Conservation (phyloP, 371 early-diverging fungal genomes). For the Mucor sp. region DNA sequence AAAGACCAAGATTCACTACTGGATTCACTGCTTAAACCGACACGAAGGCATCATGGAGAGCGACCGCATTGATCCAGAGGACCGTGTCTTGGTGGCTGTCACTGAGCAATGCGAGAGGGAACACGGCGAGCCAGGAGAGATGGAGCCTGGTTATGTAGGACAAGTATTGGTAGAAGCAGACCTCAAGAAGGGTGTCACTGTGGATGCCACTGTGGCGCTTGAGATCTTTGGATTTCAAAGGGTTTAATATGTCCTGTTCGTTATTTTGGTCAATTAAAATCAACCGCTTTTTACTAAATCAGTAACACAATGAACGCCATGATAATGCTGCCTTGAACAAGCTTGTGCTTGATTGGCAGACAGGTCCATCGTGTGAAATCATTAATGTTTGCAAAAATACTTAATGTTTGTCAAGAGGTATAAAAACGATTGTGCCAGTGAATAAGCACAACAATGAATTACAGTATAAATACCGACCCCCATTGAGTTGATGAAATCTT, state of each 20-base stretch:
- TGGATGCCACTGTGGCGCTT: slow-evolving; percentile 36
- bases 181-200: slow-evolving; percentile 10
- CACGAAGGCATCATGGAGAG: slow-evolving; percentile 28
- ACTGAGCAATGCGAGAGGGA: slow-evolving; percentile 33
- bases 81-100: slow-evolving; percentile 43
- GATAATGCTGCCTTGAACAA: not conserved
- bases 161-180: slow-evolving; percentile 28
- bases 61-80: slow-evolving; percentile 39
- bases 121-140: slow-evolving; percentile 22
- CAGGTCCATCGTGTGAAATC: not conserved
- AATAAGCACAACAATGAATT: not conserved
- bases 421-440: not conserved
- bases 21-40: slow-evolving; percentile 45
- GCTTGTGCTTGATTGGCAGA: not conserved
- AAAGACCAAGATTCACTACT: slow-evolving; percentile 41
- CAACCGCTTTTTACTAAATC: too few species aligned
- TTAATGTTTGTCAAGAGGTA: slow-evolving; percentile 5
- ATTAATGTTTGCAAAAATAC: slow-evolving; percentile 1
- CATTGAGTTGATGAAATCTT: not conserved
- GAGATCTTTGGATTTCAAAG: slow-evolving; percentile 38
- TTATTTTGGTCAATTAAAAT: too few species aligned
- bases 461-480: slow-evolving; percentile 5
- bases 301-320: not conserved
- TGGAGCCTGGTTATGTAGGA: slow-evolving; percentile 32
- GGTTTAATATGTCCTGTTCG: slow-evolving; percentile 2